These are phyloP conservation scores for Neocallimastix lanati DNA, from an alignment of 192 early-diverging fungal genomes.

Conservation along the genomic window DNA sequence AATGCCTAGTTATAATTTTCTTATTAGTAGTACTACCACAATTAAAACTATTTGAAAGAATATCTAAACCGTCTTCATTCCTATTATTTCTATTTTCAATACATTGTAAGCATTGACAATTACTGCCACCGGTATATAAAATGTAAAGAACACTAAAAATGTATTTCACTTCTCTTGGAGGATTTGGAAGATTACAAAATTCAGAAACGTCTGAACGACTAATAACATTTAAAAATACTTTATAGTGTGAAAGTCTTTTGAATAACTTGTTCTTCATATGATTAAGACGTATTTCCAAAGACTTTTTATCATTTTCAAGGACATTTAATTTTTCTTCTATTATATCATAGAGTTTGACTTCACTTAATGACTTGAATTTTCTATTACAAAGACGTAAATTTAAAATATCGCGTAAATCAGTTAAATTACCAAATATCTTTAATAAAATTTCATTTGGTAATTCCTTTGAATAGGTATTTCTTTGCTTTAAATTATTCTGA, in stretches of 20 bases:
- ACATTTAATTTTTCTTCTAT: neutral
- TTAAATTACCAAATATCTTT: neutral
- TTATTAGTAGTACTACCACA: neutral
- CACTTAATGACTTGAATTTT: neutral
- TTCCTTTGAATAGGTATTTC: neutral
- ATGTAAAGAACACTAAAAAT: neutral
- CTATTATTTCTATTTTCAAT: no score
- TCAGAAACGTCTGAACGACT: neutral
- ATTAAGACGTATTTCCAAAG: neutral
- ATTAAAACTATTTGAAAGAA: no score
- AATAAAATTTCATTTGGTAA: neutral
- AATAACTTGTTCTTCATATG: neutral
- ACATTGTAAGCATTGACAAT: neutral
- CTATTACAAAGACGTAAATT: neutral
- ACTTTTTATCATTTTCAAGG: neutral
- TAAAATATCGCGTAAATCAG: neutral
- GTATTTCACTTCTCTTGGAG: neutral
- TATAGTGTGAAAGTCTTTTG: neutral
- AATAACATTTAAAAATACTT: neutral
- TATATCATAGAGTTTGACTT: neutral
- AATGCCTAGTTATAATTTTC: neutral
- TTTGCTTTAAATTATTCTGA: neutral
- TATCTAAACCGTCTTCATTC: no score
- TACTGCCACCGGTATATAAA: neutral
- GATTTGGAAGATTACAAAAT: neutral